Base-by-base conservation (phyloP, 331 rosid species). In the Telfairia occidentalis region DNA sequence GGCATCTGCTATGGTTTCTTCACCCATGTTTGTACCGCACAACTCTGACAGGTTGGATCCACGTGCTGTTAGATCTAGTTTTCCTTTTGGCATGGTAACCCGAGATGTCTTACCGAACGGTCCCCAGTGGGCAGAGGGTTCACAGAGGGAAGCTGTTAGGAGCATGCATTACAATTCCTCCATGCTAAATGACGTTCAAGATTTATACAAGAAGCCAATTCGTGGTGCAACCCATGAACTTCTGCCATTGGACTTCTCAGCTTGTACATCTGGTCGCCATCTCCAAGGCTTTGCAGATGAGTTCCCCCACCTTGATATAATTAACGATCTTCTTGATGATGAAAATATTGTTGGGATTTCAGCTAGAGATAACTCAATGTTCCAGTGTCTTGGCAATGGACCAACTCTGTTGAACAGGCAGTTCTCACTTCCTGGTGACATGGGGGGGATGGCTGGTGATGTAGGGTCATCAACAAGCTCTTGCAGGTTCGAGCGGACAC, bases 271-370 rank as follows among this genome's bases (percentile, higher is more conserved):
- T 0, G 90, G 96, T 74, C 96, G 86, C 32, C 90, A 85, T 69
- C 76, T 72, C 76, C 97, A 85, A 88, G 96, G 92, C 35, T 78
- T 84, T 70, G 87, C 85, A 4, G 97, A 95, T 73, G 98, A 94
- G 69, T 95, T 95, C 79, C 99, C 99, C 2, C 97, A 95, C 82
- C 92, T 95, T 32, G 99, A 95, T 79, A 92, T 95, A 70, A 95
- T 95, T 82, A 95, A 95, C 78, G 99, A 92, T 76, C 86, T 95
- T 72, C 97, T 95, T 19, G 97, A 95, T 38, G 99, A 95, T 73
- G 99, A 76, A 53, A 52, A 89, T 46, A 79, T 86, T 26, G 84
- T 76, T 48, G 94, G 91, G 58, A 83, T 37, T 74, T 77, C 85
- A 0, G 60, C 82, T 9, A 74, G 73, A 71, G 81, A 75, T 34